These are phyloP conservation scores for Yarrowia deformans DNA, from an alignment of 805 yeast species.

Conservation along the genomic window DNA sequence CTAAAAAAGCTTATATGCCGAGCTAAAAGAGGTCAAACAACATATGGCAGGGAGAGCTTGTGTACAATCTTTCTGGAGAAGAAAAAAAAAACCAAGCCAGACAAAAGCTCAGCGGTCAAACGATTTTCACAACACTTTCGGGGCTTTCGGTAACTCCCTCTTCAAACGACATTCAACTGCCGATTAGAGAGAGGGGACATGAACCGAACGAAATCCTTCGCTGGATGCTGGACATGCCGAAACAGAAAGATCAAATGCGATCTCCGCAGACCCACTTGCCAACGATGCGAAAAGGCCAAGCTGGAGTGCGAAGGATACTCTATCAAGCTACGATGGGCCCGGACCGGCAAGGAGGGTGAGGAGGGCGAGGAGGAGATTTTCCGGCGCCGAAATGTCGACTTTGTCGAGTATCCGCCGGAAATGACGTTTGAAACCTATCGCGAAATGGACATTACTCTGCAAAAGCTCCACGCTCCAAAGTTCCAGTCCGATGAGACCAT, in stretches of 20 bases:
- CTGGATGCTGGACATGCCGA: conserved; percentile 90
- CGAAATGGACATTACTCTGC: conserved; percentile 78
- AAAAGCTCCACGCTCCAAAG: conserved; percentile 59
- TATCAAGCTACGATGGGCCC: conserved; percentile 80
- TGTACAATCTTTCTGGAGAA: background rate
- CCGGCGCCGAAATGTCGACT: conserved; percentile 60
- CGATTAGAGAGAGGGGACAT: conserved; percentile 29
- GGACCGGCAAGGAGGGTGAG: conserved; percentile 43
- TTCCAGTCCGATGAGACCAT: conserved; percentile 58
- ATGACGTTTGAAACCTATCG: conserved; percentile 72
- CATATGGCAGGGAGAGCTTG: background rate
- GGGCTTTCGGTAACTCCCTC: background rate
- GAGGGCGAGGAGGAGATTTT: conserved; percentile 58
- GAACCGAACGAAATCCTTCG: conserved; percentile 71
- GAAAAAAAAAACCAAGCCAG: background rate
- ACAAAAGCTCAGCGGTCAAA: too few relatives aligned
- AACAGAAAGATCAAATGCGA: conserved; percentile 84
- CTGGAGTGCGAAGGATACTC: conserved; percentile 82
- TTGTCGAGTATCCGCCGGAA: conserved; percentile 72
- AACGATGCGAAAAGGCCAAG: conserved; percentile 71
- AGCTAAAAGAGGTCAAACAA: background rate
- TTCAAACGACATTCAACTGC: conserved; percentile 37
- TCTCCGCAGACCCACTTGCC: conserved; percentile 70
- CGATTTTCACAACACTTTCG: too few relatives aligned
- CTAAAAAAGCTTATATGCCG: background rate